Percentiles rank a stretch among this genome's conserved stretches.
Conservation (phyloP, 768 basidiomycete species). For the Rhodotorula kratochvilovae region DNA sequence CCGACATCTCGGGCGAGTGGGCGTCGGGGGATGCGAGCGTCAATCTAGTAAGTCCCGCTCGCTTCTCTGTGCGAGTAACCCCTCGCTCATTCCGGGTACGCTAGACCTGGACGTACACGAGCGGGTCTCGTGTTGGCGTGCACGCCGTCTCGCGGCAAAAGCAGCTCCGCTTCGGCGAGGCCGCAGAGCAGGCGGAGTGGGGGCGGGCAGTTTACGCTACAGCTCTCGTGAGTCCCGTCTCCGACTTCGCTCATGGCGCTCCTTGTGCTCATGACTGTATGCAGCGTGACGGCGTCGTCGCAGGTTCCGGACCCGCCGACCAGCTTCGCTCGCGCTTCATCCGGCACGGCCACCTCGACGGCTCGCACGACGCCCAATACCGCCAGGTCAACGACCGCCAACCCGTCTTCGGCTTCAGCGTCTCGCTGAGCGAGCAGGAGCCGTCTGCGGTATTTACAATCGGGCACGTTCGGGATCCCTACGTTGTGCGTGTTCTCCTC, state of each 20-base stretch:
- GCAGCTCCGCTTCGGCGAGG: conserved; percentile 9
- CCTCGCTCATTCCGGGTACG: no score
- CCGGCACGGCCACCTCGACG: conserved; percentile 10
- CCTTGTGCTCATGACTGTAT: no score
- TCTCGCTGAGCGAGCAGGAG: not conserved
- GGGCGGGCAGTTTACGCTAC: conserved; percentile 14
- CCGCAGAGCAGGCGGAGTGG: conserved; percentile 26
- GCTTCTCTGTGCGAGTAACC: not conserved
- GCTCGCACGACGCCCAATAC: conserved; percentile 6
- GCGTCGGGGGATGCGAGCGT: conserved; percentile 13
- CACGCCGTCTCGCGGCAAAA: conserved; percentile 10
- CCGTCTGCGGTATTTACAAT: conserved; percentile 12
- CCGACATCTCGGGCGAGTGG: conserved; percentile 31
- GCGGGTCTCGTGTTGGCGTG: not conserved
- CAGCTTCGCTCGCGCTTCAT: conserved; percentile 7
- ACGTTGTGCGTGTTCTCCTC: conserved; percentile 13
- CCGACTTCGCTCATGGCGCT: no score
- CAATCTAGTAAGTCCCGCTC: conserved; percentile 2
- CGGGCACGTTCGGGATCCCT: conserved; percentile 25
- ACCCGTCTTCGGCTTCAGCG: conserved; percentile 26
- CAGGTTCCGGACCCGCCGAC: not conserved
- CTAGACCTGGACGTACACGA: conserved; percentile 16
- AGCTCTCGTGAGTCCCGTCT: not conserved
- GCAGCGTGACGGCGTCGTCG: conserved; percentile 1
- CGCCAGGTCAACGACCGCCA: conserved; percentile 10